Percentiles rank a stretch among this genome's conserved stretches.
Conservation (phyloP, 1,284 basidiomycete genomes). For the Schizophyllum amplum region DNA sequence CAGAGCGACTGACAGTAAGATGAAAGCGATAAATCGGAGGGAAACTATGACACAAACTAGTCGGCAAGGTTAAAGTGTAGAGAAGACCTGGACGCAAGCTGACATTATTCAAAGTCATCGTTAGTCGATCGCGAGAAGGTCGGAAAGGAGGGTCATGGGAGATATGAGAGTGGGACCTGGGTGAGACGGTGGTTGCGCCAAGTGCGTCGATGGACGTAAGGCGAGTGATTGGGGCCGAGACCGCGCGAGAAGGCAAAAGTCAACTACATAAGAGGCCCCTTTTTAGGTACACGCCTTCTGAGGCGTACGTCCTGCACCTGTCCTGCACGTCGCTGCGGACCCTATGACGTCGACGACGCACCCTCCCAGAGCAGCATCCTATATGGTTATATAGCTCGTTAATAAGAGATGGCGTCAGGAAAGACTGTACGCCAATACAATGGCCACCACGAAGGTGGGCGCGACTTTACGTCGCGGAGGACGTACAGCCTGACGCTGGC, state of each 20-base stretch:
- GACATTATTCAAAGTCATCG: no score
- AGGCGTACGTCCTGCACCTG: conserved; percentile 26
- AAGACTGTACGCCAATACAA: conserved; percentile 98
- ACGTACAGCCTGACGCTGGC: conserved; percentile 15
- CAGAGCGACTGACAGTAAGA: no score
- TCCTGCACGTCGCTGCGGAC: not conserved
- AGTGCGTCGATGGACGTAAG: not conserved
- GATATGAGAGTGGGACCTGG: no score
- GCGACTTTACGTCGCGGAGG: conserved; percentile 6
- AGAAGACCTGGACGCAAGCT: no score
- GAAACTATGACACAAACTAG: not conserved
- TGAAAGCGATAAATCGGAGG: not conserved
- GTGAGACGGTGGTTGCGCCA: not conserved
- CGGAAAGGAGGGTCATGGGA: not conserved
- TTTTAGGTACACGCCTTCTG: conserved; percentile 37
- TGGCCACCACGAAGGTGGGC: conserved; percentile 90
- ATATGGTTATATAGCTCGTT: conserved; percentile 92
- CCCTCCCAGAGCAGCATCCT: conserved; percentile 70
- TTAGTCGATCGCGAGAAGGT: not conserved
- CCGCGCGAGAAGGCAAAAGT: not conserved
- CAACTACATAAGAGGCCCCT: not conserved
- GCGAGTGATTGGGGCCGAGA: not conserved
- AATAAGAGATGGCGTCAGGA: conserved; percentile 97
- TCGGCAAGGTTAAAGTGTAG: not conserved
- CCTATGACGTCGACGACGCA: not conserved